A percentile compares a stretch with the other conserved stretches of the same genome.
Conservation (phyloP, 2,329 filamentous ascomycete species). For the Cordyceps tenuipes region DNA sequence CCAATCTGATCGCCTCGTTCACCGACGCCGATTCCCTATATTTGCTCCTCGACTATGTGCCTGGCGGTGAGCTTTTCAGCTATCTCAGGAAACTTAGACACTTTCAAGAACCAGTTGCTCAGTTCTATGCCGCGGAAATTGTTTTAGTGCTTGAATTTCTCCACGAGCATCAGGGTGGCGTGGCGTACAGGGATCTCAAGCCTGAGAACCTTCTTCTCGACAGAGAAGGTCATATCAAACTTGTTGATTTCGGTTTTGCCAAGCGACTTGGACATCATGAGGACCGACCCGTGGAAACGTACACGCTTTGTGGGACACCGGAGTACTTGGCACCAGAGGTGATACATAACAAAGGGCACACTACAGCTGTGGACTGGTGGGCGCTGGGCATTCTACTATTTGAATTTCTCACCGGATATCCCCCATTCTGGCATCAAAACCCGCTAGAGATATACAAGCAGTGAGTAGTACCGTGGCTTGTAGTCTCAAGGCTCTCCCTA, state of each 20-base stretch:
- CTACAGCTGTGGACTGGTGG: slow-evolving; percentile 79
- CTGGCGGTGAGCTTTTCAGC: slow-evolving; percentile 76
- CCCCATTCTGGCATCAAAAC: slow-evolving; percentile 80
- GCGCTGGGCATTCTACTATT: slow-evolving; percentile 76
- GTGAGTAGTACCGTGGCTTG: slow-evolving; percentile 30
- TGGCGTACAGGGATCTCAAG: slow-evolving; percentile 76
- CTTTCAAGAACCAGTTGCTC: slow-evolving; percentile 69
- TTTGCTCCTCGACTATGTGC: slow-evolving; percentile 76
- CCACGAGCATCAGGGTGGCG: slow-evolving; percentile 67
- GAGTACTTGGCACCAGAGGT: slow-evolving; percentile 81
- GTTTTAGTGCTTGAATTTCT: slow-evolving; percentile 73
- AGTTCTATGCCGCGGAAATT: slow-evolving; percentile 79
- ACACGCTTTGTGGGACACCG: slow-evolving; percentile 75
- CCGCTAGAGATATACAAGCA: slow-evolving; percentile 82
- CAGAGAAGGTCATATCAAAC: slow-evolving; percentile 67
- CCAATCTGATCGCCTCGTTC: slow-evolving; percentile 68
- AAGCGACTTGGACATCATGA: slow-evolving; percentile 59
- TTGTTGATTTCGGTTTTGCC: slow-evolving; percentile 80
- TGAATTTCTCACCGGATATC: slow-evolving; percentile 77
- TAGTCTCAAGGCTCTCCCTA: not conserved
- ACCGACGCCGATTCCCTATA: slow-evolving; percentile 72
- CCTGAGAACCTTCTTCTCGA: slow-evolving; percentile 77
- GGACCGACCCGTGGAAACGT: slow-evolving; percentile 56
- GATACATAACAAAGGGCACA: slow-evolving; percentile 72
- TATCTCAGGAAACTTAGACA: slow-evolving; percentile 70